Base-by-base conservation (phyloP, 2,329 filamentous ascomycete genomes). In the Claviceps sorghi region DNA sequence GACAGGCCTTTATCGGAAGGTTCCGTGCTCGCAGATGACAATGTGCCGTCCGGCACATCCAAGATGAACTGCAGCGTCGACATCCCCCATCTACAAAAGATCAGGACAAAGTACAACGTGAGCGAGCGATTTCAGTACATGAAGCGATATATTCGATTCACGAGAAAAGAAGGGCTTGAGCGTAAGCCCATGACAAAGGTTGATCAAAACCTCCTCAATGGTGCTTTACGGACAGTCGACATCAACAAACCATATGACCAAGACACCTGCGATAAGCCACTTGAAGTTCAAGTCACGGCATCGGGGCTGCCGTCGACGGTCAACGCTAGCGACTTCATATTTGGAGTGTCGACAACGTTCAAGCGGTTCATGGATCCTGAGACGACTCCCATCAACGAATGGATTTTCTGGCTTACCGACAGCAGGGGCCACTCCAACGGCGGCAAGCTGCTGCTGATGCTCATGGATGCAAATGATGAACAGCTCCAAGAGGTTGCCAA, bases 401-500 rank as follows among this genome's bases (percentile, higher is more conserved):
- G 78, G 78, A 71, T 74, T 5, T 79, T 75, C 62, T 80, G 77
- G 77, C 67, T 80, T 54, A 80, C 77, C 2, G 74, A 80, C 59
- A 72, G 74, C 54, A 69, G 71, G 48, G 76, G 77, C 45, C 66
- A 70, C 50, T 76, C 76, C 34, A 80, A 80, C 56, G 77, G 77
- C 19, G 77, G 71, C 45, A 78, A 79, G 61, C 65, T 80, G 52
- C 62, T 80, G 11, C 65, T 80, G 5, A 68, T 78, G 59, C 69
- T 80, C 2, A 61, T 79, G 15, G 75, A 77, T 55, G 77, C 77
- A 10, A 72, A 66, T 7, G 69, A 75, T 47, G 67, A 72, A 32
- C 69, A 80, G 61, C 70, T 80, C 7, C 64, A 72, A 36, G 69
- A 76, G 43, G 73, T 75, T 2, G 69, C 67, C 54, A 70, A 71